phyloP scores from a whole-genome alignment of 306 rosid species.

The Casuarina cunninghamiana region DNA sequence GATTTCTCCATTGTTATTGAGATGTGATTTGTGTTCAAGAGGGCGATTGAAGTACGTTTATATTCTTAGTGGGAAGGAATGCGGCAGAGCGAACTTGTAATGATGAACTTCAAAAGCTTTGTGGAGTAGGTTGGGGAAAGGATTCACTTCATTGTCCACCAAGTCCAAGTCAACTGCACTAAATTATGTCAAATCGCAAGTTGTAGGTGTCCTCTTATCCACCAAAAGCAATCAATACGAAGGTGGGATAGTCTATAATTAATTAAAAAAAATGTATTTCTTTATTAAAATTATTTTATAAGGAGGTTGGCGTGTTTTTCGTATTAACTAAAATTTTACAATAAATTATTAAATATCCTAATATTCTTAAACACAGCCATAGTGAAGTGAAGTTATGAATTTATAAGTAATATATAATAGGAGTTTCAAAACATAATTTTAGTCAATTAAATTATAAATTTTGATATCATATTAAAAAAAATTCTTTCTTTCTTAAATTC shows the following conservation, averaged over 20 bases:
- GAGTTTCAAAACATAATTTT: too few relatives aligned
- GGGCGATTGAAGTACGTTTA: slow-evolving; percentile 21
- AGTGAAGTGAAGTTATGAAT: too few relatives aligned
- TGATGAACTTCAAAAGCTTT: slow-evolving; percentile 35
- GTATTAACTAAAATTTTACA: too few relatives aligned
- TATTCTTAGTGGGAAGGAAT: slow-evolving; percentile 35
- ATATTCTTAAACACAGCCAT: too few relatives aligned
- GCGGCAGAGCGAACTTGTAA: slow-evolving; percentile 38
- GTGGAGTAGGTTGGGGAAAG: slow-evolving; percentile 20
- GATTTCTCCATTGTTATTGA: not conserved
- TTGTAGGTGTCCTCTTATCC: slow-evolving; percentile 20
- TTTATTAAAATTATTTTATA: too few relatives aligned
- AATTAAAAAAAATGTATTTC: too few relatives aligned
- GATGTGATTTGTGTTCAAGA: slow-evolving; percentile 5
- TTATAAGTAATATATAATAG: too few relatives aligned
- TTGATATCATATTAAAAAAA: too few relatives aligned
- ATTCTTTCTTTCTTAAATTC: too few relatives aligned
- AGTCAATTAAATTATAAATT: too few relatives aligned
- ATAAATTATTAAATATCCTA: too few relatives aligned
- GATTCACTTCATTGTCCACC: slow-evolving; percentile 17
- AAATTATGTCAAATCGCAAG: not conserved
- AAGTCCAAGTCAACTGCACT: slow-evolving; percentile 39
- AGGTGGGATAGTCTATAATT: slow-evolving; percentile 5
- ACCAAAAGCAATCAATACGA: slow-evolving; percentile 17
- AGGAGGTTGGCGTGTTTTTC: too few relatives aligned